Evolutionary conservation across 805 yeast genomes (phyloP).

Genomic region (Dipodascus geniculatus): DNA sequence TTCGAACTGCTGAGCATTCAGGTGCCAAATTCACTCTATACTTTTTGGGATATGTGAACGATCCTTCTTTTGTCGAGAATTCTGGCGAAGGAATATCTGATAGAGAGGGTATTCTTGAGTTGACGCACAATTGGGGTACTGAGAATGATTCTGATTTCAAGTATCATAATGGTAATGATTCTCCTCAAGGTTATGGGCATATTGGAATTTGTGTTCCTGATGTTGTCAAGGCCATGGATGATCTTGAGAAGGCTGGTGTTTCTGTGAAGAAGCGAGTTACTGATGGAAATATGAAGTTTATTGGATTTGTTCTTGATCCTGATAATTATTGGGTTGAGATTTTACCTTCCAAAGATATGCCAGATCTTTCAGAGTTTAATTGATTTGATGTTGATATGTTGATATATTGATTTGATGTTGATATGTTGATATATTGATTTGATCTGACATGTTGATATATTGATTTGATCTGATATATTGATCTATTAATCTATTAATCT

Average conservation of each 20-base stretch:
- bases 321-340: constrained; percentile 84
- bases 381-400: neutral
- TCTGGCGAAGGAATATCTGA: constrained; percentile 24
- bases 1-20: constrained; percentile 43
- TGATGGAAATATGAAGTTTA: constrained; percentile 40
- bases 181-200: constrained; percentile 80
- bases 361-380: constrained; percentile 10
- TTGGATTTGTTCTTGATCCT: constrained; percentile 77
- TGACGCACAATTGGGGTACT: constrained; percentile 95
- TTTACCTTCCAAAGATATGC: constrained; percentile 31
- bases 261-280: constrained; percentile 35
- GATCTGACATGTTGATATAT: too few relatives aligned
- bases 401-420: too few relatives aligned
- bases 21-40: constrained; percentile 75
- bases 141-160: constrained; percentile 63
- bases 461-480: too few relatives aligned
- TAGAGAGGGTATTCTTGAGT: constrained; percentile 67
- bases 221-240: constrained; percentile 38
- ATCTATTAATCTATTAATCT: neutral
- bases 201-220: constrained; percentile 62
- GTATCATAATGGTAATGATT: constrained; percentile 76
- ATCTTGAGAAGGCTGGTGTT: constrained; percentile 36
- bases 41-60: constrained; percentile 62
- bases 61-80: constrained; percentile 33
- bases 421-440: too few relatives aligned